Base-by-base conservation (phyloP, 441 rosid genomes). In the Eutrema salsugineum region DNA sequence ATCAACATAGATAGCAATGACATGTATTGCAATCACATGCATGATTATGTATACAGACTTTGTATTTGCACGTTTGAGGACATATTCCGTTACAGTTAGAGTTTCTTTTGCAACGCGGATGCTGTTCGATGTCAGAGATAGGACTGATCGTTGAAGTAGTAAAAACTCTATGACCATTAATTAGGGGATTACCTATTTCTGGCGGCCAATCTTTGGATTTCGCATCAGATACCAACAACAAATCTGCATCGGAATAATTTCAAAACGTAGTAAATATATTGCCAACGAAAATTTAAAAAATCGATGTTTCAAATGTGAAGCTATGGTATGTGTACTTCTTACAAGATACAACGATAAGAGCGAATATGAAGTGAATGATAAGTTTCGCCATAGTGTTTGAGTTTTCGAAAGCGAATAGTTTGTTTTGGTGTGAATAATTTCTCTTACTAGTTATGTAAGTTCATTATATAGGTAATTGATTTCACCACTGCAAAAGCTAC, bases 41-140 rank as follows among this genome's bases (percentile, higher is more conserved):
- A 12, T 0, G 20, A 16, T 9, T 10, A 24, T 11, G 14, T 14
- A 4, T 32, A 9, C 77, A 72, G 1, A 46, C 71, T 55, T 47
- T 55, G 42, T 11, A 16, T 72, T 55, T 72, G 71, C 77, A 72
- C 10, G 57, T 12, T 64, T 16, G 32, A 17, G 65, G 58, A 28
- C 77, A 72, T 16, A 12, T 16, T 64, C 11, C 2, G 19, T 1
- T 2, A 47, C 77, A 72, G 6, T 14, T 17, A 33, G 58, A 24
- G 71, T 64, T 72, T 12, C 0, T 0, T 0, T 35, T 1, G 59
- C 77, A 72, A 27, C 10, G 65, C 22, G 3, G 14, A 35, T 9
- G 11, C 30, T 1, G 6, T 12, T 33, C 22, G 3, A 16, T 36
- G 3, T 3, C 8, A 22, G 57, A n/a, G 2, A 1, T 14, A n/a